These are phyloP conservation scores for Wickerhamomyces pijperi DNA, from an alignment of 805 yeast species.

Conservation along the genomic window DNA sequence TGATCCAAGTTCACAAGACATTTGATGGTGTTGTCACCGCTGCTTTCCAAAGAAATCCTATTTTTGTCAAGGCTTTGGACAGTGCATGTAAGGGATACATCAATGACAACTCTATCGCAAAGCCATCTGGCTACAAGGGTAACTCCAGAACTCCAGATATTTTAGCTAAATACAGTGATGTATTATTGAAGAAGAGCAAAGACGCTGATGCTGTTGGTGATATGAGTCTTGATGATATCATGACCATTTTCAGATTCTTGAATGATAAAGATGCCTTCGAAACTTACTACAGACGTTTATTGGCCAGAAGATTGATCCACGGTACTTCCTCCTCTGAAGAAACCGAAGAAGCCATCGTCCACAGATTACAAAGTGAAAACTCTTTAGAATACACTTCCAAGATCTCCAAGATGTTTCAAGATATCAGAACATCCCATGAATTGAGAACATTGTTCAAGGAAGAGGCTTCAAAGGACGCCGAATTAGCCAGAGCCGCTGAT, in stretches of 20 bases:
- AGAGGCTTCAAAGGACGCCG: constrained; percentile 25
- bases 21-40: constrained; percentile 52
- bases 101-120: constrained; percentile 73
- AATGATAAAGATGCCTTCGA: constrained; percentile 95
- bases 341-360: constrained; percentile 74
- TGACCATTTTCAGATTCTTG: constrained; percentile 77
- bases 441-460: constrained; percentile 50
- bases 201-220: constrained; percentile 55
- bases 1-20: constrained; percentile 58
- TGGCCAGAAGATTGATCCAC: constrained; percentile 82
- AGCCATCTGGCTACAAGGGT: constrained; percentile 24
- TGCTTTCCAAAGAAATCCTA: constrained; percentile 65
- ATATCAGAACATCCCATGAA: constrained; percentile 76
- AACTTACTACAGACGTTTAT: constrained; percentile 76
- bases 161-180: constrained; percentile 82
- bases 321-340: constrained; percentile 76
- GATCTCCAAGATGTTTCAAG: constrained; percentile 92
- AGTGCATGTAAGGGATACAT: constrained; percentile 79
- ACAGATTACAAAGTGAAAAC: constrained; percentile 78
- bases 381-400: constrained; percentile 88
- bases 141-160: constrained; percentile 84
- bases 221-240: constrained; percentile 74
- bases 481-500: constrained; percentile 28
- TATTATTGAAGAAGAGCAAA: constrained; percentile 63
- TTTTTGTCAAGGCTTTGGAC: constrained; percentile 80